These are phyloP conservation scores for Tilletiopsis washingtonensis DNA, from an alignment of 1,284 basidiomycete species.

Conservation along the genomic window DNA sequence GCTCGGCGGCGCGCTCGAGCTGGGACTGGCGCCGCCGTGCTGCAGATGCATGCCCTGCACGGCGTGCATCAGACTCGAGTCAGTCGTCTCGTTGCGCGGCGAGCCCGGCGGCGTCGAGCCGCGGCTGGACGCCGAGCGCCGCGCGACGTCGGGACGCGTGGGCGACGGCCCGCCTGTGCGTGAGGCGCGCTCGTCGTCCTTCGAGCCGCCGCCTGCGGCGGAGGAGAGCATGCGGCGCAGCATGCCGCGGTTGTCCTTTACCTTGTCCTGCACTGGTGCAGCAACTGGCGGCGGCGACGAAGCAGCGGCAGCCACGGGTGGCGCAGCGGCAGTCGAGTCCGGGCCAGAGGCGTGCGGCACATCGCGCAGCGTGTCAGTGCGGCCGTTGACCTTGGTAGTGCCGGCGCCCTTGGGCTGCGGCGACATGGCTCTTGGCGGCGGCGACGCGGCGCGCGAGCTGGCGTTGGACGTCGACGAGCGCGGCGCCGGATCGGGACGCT, in stretches of 20 bases:
- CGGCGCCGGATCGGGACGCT: not conserved
- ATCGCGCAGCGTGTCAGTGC: constrained; percentile 3
- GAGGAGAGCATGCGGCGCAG: constrained; percentile 39
- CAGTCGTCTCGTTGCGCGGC: constrained; percentile 21
- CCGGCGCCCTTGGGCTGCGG: constrained; percentile 19
- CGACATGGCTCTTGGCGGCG: constrained; percentile 32
- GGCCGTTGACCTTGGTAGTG: constrained; percentile 26
- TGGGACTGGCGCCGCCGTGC: constrained; percentile 9
- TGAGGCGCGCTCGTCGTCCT: constrained; percentile 17
- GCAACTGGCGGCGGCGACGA: too few relatives aligned
- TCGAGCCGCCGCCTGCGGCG: not conserved
- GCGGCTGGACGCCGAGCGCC: constrained; percentile 1
- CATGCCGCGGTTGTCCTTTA: constrained; percentile 36
- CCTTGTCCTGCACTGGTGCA: too few relatives aligned
- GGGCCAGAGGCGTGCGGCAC: not conserved
- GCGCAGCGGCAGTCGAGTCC: not conserved
- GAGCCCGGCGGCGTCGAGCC: constrained; percentile 27
- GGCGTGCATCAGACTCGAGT: constrained; percentile 14
- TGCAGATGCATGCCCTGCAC: constrained; percentile 26
- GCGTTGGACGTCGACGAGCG: not conserved
- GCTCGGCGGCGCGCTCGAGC: constrained; percentile 26
- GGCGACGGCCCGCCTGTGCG: constrained; percentile 21
- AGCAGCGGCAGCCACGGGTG: too few relatives aligned
- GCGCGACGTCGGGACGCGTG: not conserved
- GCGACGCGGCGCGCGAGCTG: constrained; percentile 18